phyloP scores from a whole-genome alignment of 1,139 yeast genomes.

The Sugiyamaella novakii region DNA sequence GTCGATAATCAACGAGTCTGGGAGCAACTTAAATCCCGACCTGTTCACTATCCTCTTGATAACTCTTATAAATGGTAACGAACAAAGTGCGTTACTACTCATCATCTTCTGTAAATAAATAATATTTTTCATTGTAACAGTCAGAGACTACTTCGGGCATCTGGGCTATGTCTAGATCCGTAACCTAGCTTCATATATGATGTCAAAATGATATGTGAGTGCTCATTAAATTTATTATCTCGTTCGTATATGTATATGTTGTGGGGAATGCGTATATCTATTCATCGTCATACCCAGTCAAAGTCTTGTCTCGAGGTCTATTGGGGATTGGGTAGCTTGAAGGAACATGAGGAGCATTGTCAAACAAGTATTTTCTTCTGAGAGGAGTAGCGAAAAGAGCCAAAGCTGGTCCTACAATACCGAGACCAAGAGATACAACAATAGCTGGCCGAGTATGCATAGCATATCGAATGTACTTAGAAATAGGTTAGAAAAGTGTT shows the following conservation, averaged over 20 bases:
- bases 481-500: neutral
- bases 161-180: constrained; percentile 9
- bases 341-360: constrained; percentile 72
- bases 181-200: no score
- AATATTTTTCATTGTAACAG: neutral
- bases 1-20: constrained; percentile 43
- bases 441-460: constrained; percentile 81
- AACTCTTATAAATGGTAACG: constrained; percentile 41
- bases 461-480: constrained; percentile 74
- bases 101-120: constrained; percentile 17
- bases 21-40: constrained; percentile 34
- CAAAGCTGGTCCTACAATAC: constrained; percentile 67
- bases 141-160: constrained; percentile 1
- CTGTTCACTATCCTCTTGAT: constrained; percentile 34
- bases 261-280: no score
- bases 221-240: constrained; percentile 10
- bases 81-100: neutral
- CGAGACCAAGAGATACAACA: constrained; percentile 68
- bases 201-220: no score
- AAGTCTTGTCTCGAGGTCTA: constrained; percentile 37
- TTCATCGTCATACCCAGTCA: constrained; percentile 43
- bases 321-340: constrained; percentile 58
- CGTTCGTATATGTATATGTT: constrained; percentile 9
- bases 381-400: constrained; percentile 63
- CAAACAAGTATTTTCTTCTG: constrained; percentile 68